phyloP scores from a whole-genome alignment of 2,329 filamentous ascomycete genomes.

The Emergomyces orientalis region DNA sequence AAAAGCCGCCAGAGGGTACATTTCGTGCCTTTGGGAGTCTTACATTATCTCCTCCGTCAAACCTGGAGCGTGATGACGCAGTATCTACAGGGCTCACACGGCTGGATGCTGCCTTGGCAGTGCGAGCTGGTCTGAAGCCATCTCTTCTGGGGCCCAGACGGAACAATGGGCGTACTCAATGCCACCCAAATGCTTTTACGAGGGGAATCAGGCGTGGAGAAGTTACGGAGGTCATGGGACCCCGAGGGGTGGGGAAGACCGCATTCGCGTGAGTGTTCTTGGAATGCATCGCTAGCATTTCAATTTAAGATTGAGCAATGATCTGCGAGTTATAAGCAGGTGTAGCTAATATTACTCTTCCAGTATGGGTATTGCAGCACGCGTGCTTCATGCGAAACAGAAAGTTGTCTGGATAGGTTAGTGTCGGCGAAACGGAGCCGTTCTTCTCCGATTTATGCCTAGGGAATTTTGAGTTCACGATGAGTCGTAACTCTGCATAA shows the following conservation, averaged over 20 bases:
- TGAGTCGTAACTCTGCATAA: neutral
- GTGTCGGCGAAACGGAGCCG: slow-evolving; percentile 24
- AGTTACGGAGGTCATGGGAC: slow-evolving; percentile 80
- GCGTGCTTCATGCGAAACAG: slow-evolving; percentile 51
- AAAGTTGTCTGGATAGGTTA: slow-evolving; percentile 75
- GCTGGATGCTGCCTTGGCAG: slow-evolving; percentile 38
- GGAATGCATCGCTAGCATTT: neutral
- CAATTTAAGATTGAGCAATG: neutral
- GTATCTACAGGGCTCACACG: slow-evolving; percentile 48
- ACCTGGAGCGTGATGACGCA: slow-evolving; percentile 12
- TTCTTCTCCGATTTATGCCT: neutral
- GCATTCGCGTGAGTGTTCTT: slow-evolving; percentile 58
- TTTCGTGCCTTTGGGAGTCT: neutral
- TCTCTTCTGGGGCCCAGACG: neutral
- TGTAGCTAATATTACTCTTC: neutral
- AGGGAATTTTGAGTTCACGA: slow-evolving; percentile 4
- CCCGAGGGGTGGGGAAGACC: slow-evolving; percentile 78
- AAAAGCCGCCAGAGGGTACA: neutral
- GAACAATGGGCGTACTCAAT: slow-evolving; percentile 4
- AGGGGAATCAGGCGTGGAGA: slow-evolving; percentile 65
- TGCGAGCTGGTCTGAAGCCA: neutral
- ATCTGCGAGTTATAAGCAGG: neutral
- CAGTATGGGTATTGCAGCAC: slow-evolving; percentile 62
- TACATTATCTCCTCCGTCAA: neutral
- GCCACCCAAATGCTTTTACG: slow-evolving; percentile 11